These are phyloP conservation scores for Schizosaccharomyces versatilis DNA, from an alignment of 1,139 yeast genomes.

Conservation along the genomic window DNA sequence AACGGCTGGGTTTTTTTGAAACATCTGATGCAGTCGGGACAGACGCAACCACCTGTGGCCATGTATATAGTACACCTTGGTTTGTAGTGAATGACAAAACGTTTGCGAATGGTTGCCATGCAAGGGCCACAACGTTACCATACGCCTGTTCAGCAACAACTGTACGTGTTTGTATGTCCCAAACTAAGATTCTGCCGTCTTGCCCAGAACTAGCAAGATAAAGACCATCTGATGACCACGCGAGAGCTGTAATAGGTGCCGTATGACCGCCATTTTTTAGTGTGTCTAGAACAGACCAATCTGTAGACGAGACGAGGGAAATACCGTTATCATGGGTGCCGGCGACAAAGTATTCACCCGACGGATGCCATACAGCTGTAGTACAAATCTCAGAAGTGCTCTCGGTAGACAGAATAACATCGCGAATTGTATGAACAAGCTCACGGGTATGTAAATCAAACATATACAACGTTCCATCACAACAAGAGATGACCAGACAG, in stretches of 20 bases:
- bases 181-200: constrained; percentile 31
- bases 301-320: constrained; percentile 17
- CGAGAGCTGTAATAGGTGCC: constrained; percentile 28
- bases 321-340: constrained; percentile 25
- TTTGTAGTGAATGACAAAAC: constrained; percentile 18
- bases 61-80: constrained; percentile 18
- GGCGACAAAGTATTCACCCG: constrained; percentile 41
- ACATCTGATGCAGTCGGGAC: constrained; percentile 9
- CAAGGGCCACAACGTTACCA: constrained; percentile 14
- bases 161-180: constrained; percentile 23
- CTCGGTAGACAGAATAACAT: constrained; percentile 19
- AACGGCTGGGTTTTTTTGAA: constrained; percentile 16
- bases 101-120: constrained; percentile 22
- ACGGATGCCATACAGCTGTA: constrained; percentile 36
- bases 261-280: constrained; percentile 5
- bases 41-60: constrained; percentile 8
- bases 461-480: constrained; percentile 40
- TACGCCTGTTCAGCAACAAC: constrained; percentile 13
- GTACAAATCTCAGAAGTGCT: constrained; percentile 24
- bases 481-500: constrained; percentile 36
- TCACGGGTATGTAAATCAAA: constrained; percentile 31
- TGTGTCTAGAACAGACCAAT: constrained; percentile 9
- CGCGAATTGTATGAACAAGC: constrained; percentile 24
- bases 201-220: constrained; percentile 32
- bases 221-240: constrained; percentile 40